A percentile compares a stretch with the other conserved stretches of the same genome.
Evolutionary conservation across 2,329 filamentous ascomycete genomes (phyloP).

Genomic region (Bipolaris bicolor): DNA sequence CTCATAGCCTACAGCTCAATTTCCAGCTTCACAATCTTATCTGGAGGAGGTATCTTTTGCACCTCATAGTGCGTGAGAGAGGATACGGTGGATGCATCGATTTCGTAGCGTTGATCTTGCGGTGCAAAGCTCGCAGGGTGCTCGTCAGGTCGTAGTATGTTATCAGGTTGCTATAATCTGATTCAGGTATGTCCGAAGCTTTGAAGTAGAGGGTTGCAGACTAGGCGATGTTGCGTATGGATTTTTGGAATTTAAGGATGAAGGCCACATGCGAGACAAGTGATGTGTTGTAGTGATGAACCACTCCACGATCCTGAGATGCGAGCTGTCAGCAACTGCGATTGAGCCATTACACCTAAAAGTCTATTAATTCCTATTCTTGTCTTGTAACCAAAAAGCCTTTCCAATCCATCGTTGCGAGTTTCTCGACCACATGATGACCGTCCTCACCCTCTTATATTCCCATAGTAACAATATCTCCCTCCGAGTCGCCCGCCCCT

Average conservation of each 20-base stretch:
- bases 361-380: background rate
- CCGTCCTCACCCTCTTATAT: constrained; percentile 49
- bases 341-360: constrained; percentile 46
- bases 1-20: constrained; percentile 45
- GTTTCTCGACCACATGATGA: constrained; percentile 53
- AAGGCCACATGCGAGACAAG: too few species aligned
- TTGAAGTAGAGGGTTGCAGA: constrained; percentile 5
- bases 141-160: constrained; percentile 16
- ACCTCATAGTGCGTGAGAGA: constrained; percentile 51
- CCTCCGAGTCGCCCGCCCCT: constrained; percentile 41
- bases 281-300: constrained; percentile 46
- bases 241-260: too few species aligned
- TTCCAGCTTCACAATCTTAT: constrained; percentile 20
- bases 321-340: constrained; percentile 50
- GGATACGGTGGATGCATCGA: constrained; percentile 26
- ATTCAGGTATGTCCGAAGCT: constrained; percentile 16
- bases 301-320: constrained; percentile 51
- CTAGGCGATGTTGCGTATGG: constrained; percentile 53
- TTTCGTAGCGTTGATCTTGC: constrained; percentile 11
- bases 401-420: constrained; percentile 54
- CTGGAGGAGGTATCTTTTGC: constrained; percentile 49
- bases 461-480: constrained; percentile 21
- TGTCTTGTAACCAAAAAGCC: background rate
- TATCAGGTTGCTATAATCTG: constrained; percentile 14
- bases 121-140: constrained; percentile 23